Base-by-base conservation (phyloP, 208 protist genomes). In the Histomonas meleagridis region DNA sequence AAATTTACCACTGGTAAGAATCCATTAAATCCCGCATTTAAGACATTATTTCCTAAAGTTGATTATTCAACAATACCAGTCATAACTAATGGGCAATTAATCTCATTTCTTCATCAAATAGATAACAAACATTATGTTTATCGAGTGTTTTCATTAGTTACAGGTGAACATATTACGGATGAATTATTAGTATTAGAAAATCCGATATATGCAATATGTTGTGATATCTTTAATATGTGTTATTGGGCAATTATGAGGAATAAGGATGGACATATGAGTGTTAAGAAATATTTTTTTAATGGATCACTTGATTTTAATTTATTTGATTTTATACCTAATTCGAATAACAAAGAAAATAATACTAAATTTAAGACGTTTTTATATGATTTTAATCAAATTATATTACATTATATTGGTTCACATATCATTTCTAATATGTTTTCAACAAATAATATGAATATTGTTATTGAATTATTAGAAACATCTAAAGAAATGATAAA, bases 111-210 rank as follows among this genome's bases (percentile, higher is more conserved):
- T 26, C 55, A 57, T 46, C 23, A 46, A 86, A 48, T 86, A 35
- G 16, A 86, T 12, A 40, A 32, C 18, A 23, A 38, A 21, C n/a
- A 43, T 9, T 43, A 26, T n/a, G 16, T 86, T 57, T 55, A 51
- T 53, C 76, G 76, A 40, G 76, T 86, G 7, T 86, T 86, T 55
- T 86, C 76, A n/a, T 55, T 86, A 35, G 28, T 86, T 86, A 55
- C 76, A 10, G 76, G 76, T 55, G 46, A 55, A 55, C 76, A 86
- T 55, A 46, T 86, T 0, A 38, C n/a, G n/a, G 76, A 86, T 86
- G 76, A 86, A 38, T 51, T 51, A 51, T 55, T 51, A 57, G 32
- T 46, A 57, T 55, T 18, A 16, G n/a, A 32, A 26, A 46, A 86
- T 51, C 23, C 32, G 46, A 57, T 32, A 38, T 86, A 86, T 55